These are phyloP conservation scores for Trypanosoma rangeli DNA, from an alignment of 208 protist species.

Conservation along the genomic window DNA sequence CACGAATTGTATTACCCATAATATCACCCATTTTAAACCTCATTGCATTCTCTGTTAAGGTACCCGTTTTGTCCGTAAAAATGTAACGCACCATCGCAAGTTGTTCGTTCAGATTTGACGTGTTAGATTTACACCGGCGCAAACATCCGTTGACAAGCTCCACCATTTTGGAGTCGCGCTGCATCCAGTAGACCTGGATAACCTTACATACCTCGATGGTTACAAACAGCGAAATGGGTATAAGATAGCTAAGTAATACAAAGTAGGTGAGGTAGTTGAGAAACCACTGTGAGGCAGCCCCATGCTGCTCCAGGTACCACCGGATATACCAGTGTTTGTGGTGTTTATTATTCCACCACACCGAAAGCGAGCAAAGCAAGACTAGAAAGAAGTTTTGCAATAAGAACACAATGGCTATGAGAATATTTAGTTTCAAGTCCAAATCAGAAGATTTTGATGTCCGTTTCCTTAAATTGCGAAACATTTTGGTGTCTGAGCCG, in stretches of 20 bases:
- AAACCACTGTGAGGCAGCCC: conserved; percentile 41
- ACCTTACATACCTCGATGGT: conserved; percentile 92
- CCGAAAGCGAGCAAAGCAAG: conserved; percentile 62
- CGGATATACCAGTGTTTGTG: conserved; percentile 61
- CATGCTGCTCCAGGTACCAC: conserved; percentile 60
- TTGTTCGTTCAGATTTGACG: conserved; percentile 93
- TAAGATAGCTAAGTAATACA: conserved; percentile 89
- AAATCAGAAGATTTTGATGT: conserved; percentile 89
- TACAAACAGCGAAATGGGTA: conserved; percentile 92
- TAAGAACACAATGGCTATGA: conserved; percentile 76
- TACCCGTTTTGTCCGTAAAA: conserved; percentile 94
- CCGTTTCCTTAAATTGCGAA: conserved; percentile 86
- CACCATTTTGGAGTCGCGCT: conserved; percentile 82
- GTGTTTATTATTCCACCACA: conserved; percentile 60
- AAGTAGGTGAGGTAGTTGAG: conserved; percentile 89
- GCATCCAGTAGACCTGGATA: conserved; percentile 90
- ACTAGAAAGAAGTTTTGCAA: conserved; percentile 76
- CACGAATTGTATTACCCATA: conserved; percentile 52
- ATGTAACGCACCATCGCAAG: conserved; percentile 87
- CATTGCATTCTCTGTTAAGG: conserved; percentile 93
- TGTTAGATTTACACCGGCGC: conserved; percentile 79
- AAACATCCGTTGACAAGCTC: conserved; percentile 65
- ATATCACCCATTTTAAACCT: conserved; percentile 77
- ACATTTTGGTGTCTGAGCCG: conserved; percentile 91
- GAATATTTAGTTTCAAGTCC: conserved; percentile 82